phyloP scores from a whole-genome alignment of 1,139 yeast genomes.

The Yamadazyma oceani region DNA sequence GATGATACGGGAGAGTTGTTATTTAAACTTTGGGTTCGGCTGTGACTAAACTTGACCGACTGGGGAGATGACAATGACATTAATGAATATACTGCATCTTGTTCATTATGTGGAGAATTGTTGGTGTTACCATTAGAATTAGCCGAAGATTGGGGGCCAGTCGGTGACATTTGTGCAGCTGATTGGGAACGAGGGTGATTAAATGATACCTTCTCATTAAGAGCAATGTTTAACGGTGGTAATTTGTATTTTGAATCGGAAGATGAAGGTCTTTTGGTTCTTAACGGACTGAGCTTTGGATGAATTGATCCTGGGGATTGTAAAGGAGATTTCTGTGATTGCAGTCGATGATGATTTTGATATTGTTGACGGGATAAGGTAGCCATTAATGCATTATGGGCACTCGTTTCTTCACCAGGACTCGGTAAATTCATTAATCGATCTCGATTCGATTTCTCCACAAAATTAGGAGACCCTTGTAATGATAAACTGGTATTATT shows the following conservation, averaged over 20 bases:
- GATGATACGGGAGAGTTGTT: slow-evolving; percentile 15
- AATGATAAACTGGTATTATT: no score
- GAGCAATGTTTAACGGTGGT: slow-evolving; percentile 36
- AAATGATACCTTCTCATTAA: slow-evolving; percentile 7
- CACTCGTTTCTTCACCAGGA: slow-evolving; percentile 43
- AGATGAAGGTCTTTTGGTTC: slow-evolving; percentile 9
- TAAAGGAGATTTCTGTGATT: neutral
- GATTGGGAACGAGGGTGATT: slow-evolving; percentile 1
- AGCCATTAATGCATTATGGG: slow-evolving; percentile 45
- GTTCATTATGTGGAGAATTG: slow-evolving; percentile 28
- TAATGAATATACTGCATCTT: slow-evolving; percentile 45
- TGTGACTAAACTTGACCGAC: slow-evolving; percentile 31
- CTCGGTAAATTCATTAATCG: slow-evolving; percentile 23
- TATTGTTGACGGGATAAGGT: slow-evolving; percentile 29
- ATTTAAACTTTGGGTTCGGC: slow-evolving; percentile 33
- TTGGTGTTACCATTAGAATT: neutral
- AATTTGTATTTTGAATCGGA: slow-evolving; percentile 16
- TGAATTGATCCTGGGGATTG: slow-evolving; percentile 1
- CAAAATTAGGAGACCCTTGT: slow-evolving; percentile 26
- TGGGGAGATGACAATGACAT: slow-evolving; percentile 49
- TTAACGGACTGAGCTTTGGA: slow-evolving; percentile 1
- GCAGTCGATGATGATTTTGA: slow-evolving; percentile 13
- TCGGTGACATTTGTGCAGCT: neutral
- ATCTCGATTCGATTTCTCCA: slow-evolving; percentile 11
- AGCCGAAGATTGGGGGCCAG: slow-evolving; percentile 5